Evolutionary conservation across 192 early-diverging fungal genomes (phyloP).

Genomic region (Endogone sp.): DNA sequence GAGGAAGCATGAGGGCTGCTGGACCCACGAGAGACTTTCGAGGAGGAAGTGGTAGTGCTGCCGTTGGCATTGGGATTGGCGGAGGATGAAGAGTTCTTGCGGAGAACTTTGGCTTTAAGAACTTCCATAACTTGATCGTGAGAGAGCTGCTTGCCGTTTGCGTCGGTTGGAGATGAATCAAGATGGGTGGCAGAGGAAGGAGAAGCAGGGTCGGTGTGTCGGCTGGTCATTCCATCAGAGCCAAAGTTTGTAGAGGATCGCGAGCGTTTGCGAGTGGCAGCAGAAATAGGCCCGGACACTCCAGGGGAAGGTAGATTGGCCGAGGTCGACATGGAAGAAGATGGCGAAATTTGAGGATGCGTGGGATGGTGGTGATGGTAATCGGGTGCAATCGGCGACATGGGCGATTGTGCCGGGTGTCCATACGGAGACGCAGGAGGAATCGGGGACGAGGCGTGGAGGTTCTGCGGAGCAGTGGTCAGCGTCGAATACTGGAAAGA

Average conservation of each 20-base stretch:
- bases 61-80: too few species aligned
- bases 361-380: neutral
- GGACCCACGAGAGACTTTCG: neutral
- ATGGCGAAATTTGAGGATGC: neutral
- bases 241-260: neutral
- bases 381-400: neutral
- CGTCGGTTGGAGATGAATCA: neutral
- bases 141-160: neutral
- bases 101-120: neutral
- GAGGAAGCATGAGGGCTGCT: neutral
- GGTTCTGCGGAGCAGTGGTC: neutral
- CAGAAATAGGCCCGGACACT: neutral
- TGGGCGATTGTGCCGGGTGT: neutral
- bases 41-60: neutral
- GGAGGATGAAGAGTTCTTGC: neutral
- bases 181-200: neutral
- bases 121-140: neutral
- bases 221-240: neutral
- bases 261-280: neutral
- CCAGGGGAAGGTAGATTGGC: neutral
- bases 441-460: neutral
- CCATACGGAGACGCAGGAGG: neutral
- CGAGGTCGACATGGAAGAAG: neutral
- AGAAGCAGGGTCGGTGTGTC: neutral
- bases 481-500: neutral